Evolutionary conservation across 2,329 filamentous ascomycete genomes (phyloP), one percentile per base, ranked within the genome.

Genomic region (Diaporthe australafricana): DNA sequence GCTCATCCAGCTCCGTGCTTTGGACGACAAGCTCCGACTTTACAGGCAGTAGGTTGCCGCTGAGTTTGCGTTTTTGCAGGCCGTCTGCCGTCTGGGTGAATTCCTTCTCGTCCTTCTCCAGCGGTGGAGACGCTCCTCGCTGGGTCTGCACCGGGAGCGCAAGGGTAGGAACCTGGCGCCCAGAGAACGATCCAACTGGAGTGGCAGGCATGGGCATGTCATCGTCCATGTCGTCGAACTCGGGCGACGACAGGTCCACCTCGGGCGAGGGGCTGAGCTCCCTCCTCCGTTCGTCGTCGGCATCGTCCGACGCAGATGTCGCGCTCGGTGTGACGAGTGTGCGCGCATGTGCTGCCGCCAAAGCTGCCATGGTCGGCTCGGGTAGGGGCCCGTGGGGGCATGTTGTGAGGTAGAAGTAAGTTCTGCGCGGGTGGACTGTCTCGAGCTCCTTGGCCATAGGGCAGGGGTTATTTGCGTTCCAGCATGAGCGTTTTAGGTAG

Each of bases 351-450:
- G 83, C 68, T 77, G 84, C 75, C 79, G 84, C 80, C 75, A 87
- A 77, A 77, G 84, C 81, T 77, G 88, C 85, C 70, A 86, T 85
- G 67, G 90, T 84, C 53, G 85, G 87, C 75, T 93, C 89, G 2
- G 94, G 94, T 25, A 98, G 90, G 47, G 94, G 90, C 80, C 96
- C 94, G 79, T 93, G 94, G 57, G 93, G 91, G 78, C 89, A 92
- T n/a, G 93, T 97, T 48, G 94, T 97, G 73, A 99, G 89, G 84
- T 95, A 98, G 84, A 97, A 98, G 86, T 98, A 98, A 57, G 97
- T 95, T 82, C 96, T 94, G 80, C 96, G 93, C 25, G 96, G 96
- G 80, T 98, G 96, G 52, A 96, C 93, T 50, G 93, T 92, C 80
- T 98, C 94, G 69, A 98, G 90, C 83, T 98, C 94, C 84, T 98